These are phyloP conservation scores for Colletotrichum sp. DNA, from an alignment of 2,329 filamentous ascomycete genomes.

Conservation along the genomic window DNA sequence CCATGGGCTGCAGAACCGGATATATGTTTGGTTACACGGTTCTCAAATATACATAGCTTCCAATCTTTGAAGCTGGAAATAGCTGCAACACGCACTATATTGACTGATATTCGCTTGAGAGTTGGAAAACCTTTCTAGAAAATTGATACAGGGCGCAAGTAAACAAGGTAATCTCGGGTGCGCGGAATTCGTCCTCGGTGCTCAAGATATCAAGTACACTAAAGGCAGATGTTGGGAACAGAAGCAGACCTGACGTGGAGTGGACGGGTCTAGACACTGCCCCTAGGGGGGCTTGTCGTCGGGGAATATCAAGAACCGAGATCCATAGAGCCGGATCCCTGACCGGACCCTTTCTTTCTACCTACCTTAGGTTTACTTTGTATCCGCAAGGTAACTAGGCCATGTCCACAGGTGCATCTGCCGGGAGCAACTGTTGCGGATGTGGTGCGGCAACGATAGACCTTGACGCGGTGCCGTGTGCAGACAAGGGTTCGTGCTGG, in stretches of 20 bases:
- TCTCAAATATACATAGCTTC: background rate
- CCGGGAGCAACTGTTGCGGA: background rate
- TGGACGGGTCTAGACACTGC: background rate
- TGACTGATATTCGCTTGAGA: background rate
- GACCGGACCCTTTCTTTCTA: background rate
- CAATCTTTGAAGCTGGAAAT: background rate
- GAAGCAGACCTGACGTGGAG: background rate
- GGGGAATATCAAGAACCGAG: constrained; percentile 11
- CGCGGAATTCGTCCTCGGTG: background rate
- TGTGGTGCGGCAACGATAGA: background rate
- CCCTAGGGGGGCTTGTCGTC: background rate
- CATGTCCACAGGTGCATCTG: background rate
- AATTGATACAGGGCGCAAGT: background rate
- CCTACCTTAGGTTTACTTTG: background rate
- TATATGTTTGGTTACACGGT: background rate
- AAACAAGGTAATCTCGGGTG: background rate
- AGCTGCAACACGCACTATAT: background rate
- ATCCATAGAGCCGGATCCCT: background rate
- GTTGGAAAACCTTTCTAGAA: background rate
- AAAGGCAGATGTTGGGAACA: background rate
- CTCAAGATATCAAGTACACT: background rate
- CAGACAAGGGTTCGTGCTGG: background rate
- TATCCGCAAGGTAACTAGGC: background rate
- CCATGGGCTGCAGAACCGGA: background rate
- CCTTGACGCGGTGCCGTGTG: background rate